These are phyloP conservation scores for Cylindrodendrum hubeiense DNA, from an alignment of 2,329 filamentous ascomycete species.

Conservation along the genomic window DNA sequence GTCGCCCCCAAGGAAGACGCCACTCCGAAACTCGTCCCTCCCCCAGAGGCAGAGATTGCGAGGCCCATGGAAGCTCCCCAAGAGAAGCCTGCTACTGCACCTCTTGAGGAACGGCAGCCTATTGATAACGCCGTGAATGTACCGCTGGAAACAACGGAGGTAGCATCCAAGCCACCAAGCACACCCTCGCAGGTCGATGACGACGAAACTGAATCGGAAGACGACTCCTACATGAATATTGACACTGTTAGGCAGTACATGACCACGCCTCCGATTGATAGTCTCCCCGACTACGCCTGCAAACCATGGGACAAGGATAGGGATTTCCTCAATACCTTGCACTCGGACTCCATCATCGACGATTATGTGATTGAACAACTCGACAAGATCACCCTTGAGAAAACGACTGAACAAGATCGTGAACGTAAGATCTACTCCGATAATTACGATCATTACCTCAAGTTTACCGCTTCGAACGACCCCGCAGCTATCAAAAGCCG, in stretches of 20 bases:
- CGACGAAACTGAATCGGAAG: slow-evolving; percentile 67
- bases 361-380: slow-evolving; percentile 62
- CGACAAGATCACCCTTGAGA: slow-evolving; percentile 54
- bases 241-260: slow-evolving; percentile 64
- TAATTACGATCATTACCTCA: slow-evolving; percentile 65
- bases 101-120: slow-evolving; percentile 12
- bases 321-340: slow-evolving; percentile 57
- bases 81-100: neutral
- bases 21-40: slow-evolving; percentile 1
- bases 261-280: slow-evolving; percentile 67
- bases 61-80: slow-evolving; percentile 12
- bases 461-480: slow-evolving; percentile 68
- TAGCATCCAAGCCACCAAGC: slow-evolving; percentile 53
- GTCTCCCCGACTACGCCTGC: slow-evolving; percentile 61
- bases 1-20: neutral
- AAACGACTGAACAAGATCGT: slow-evolving; percentile 53
- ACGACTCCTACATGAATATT: slow-evolving; percentile 62
- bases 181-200: slow-evolving; percentile 65
- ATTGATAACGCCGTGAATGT: slow-evolving; percentile 22
- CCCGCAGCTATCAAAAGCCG: slow-evolving; percentile 67
- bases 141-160: slow-evolving; percentile 45
- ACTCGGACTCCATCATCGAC: slow-evolving; percentile 55
- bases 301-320: slow-evolving; percentile 63
- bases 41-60: slow-evolving; percentile 9
- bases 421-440: slow-evolving; percentile 57